phyloP scores from a whole-genome alignment of 169 alveolate genomes.

The Theileria annulata region DNA sequence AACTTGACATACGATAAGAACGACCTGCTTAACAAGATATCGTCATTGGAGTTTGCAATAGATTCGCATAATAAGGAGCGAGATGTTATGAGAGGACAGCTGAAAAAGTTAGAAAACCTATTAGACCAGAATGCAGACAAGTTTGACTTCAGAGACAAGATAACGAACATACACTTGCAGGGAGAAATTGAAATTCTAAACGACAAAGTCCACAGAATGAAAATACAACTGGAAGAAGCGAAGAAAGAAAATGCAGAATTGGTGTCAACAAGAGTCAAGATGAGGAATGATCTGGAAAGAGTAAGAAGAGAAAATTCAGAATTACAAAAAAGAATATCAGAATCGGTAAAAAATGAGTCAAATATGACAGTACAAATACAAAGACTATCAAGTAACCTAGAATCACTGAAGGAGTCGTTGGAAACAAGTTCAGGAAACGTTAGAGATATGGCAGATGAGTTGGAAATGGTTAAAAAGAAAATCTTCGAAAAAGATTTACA shows the following conservation, averaged over 20 bases:
- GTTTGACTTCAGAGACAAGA: slow-evolving; percentile 45
- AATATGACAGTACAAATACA: slow-evolving; percentile 34
- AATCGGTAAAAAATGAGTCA: slow-evolving; percentile 31
- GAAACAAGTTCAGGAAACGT: slow-evolving; percentile 33
- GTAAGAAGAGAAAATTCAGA: slow-evolving; percentile 44
- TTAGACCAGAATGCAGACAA: slow-evolving; percentile 23
- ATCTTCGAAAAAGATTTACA: slow-evolving; percentile 16
- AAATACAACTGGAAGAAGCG: slow-evolving; percentile 40
- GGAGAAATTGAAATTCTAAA: slow-evolving; percentile 41
- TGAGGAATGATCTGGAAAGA: slow-evolving; percentile 52
- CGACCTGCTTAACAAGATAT: slow-evolving; percentile 32
- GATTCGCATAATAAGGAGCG: slow-evolving; percentile 28
- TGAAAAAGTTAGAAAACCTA: slow-evolving; percentile 34
- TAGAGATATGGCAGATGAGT: slow-evolving; percentile 6
- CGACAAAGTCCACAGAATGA: slow-evolving; percentile 26
- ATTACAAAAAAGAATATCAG: slow-evolving; percentile 19
- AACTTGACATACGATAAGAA: slow-evolving; percentile 49
- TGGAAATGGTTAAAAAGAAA: neutral
- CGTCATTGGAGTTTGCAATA: slow-evolving; percentile 31
- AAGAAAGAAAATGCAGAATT: slow-evolving; percentile 36
- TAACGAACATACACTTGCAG: slow-evolving; percentile 44
- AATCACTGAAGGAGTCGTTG: slow-evolving; percentile 39
- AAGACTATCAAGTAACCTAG: slow-evolving; percentile 25
- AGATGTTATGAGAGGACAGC: slow-evolving; percentile 48
- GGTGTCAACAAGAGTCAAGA: slow-evolving; percentile 37